Evolutionary conservation across 2,329 filamentous ascomycete genomes (phyloP).

Genomic region (Fusarium sp.): DNA sequence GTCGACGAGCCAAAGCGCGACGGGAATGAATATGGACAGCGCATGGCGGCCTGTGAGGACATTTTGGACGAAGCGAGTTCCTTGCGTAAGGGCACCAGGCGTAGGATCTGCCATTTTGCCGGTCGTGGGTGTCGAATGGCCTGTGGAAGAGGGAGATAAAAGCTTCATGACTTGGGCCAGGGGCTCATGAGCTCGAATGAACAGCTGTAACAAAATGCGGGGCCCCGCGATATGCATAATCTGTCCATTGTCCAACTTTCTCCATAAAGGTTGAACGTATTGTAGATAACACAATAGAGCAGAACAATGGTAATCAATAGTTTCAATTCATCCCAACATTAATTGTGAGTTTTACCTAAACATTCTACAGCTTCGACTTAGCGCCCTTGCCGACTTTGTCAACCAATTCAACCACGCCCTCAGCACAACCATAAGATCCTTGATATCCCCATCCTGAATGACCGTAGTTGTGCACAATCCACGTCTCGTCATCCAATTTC

Average conservation of each 20-base stretch:
- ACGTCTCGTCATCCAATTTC: slow-evolving; percentile 63
- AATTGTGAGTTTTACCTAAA: background rate
- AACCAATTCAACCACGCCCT: slow-evolving; percentile 75
- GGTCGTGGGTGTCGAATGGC: slow-evolving; percentile 14
- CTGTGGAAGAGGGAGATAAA: slow-evolving; percentile 19
- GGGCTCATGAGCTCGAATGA: slow-evolving; percentile 36
- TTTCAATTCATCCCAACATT: background rate
- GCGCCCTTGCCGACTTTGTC: slow-evolving; percentile 64
- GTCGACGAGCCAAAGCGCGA: slow-evolving; percentile 77
- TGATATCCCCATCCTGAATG: slow-evolving; percentile 84
- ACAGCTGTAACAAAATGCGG: slow-evolving; percentile 23
- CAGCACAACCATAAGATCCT: slow-evolving; percentile 77
- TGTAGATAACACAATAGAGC: background rate
- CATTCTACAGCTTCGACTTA: slow-evolving; percentile 50
- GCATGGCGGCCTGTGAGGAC: slow-evolving; percentile 63
- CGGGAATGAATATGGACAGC: slow-evolving; percentile 65
- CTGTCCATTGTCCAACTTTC: slow-evolving; percentile 4
- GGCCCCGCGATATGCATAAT: slow-evolving; percentile 49
- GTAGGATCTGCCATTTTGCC: slow-evolving; percentile 49
- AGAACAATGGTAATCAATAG: background rate
- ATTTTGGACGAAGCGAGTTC: slow-evolving; percentile 55
- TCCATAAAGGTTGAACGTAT: background rate
- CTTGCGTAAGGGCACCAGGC: slow-evolving; percentile 46
- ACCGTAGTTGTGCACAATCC: slow-evolving; percentile 85
- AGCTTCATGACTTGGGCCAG: slow-evolving; percentile 29